Conservation (phyloP, 2,329 filamentous ascomycete genomes). For the Alternaria solani region DNA sequence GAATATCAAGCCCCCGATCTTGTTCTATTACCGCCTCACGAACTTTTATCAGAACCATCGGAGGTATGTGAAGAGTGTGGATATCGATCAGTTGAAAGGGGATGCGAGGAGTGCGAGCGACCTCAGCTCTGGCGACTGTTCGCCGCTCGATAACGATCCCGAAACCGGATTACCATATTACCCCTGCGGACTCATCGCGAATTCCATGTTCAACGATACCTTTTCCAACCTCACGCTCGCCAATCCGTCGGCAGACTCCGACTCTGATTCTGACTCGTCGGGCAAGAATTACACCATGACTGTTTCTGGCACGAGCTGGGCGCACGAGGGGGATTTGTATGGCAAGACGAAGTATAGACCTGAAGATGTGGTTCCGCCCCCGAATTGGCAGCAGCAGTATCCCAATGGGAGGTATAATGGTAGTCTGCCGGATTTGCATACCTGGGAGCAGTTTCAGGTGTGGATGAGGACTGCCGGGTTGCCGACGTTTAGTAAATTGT, state of each 20-base stretch:
- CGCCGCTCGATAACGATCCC: constrained; percentile 66
- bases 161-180: constrained; percentile 74
- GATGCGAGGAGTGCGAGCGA: constrained; percentile 65
- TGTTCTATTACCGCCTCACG: constrained; percentile 93
- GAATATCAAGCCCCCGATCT: constrained; percentile 79
- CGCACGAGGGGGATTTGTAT: constrained; percentile 82
- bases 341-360: constrained; percentile 71
- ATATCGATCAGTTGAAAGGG: constrained; percentile 83
- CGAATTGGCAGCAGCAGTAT: constrained; percentile 80
- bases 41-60: constrained; percentile 99
- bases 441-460: constrained; percentile 88
- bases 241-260: constrained; percentile 54
- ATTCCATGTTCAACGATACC: constrained; percentile 96
- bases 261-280: constrained; percentile 35
- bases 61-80: constrained; percentile 90
- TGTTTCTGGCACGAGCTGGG: constrained; percentile 83
- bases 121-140: constrained; percentile 75
- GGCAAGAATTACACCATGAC: constrained; percentile 74
- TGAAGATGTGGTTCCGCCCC: constrained; percentile 77
- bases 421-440: constrained; percentile 74
- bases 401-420: constrained; percentile 71
- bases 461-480: constrained; percentile 98
- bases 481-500: constrained; percentile 93
- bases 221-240: constrained; percentile 72
- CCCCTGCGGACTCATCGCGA: constrained; percentile 94